Percentiles rank a stretch among this genome's conserved stretches.
phyloP scores from a whole-genome alignment of 306 rosid species.

The Rosa chinensis region DNA sequence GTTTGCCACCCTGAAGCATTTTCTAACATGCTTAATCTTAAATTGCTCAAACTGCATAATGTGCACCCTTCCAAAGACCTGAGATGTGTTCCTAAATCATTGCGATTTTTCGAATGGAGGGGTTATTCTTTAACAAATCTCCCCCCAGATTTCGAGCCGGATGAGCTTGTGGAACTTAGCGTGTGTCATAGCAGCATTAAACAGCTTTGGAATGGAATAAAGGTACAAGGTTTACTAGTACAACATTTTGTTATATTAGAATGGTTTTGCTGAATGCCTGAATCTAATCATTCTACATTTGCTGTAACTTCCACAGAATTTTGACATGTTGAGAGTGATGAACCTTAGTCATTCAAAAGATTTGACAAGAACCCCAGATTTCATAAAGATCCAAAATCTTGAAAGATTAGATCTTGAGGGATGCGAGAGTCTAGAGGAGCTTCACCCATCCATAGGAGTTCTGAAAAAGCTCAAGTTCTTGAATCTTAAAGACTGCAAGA shows the following conservation, averaged over 20 bases:
- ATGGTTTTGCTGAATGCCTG: neutral
- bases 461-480: slow-evolving; percentile 6
- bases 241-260: neutral
- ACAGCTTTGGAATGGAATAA: slow-evolving; percentile 19
- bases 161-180: slow-evolving; percentile 15
- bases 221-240: neutral
- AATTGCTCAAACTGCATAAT: slow-evolving; percentile 14
- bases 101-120: slow-evolving; percentile 22
- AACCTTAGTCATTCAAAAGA: slow-evolving; percentile 6
- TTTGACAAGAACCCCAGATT: slow-evolving; percentile 15
- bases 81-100: slow-evolving; percentile 12
- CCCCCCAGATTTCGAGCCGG: neutral
- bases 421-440: slow-evolving; percentile 17
- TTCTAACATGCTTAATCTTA: slow-evolving; percentile 25
- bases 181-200: slow-evolving; percentile 16
- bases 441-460: slow-evolving; percentile 16
- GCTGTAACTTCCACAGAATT: neutral
- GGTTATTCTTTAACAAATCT: slow-evolving; percentile 10
- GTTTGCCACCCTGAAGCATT: slow-evolving; percentile 22
- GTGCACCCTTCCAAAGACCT: neutral
- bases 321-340: slow-evolving; percentile 11
- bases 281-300: neutral
- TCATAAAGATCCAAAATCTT: slow-evolving; percentile 14
- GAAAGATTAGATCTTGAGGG: slow-evolving; percentile 23
- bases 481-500: slow-evolving; percentile 10